Base-by-base conservation (phyloP, 345 rosid genomes). In the Citrus sp. region DNA sequence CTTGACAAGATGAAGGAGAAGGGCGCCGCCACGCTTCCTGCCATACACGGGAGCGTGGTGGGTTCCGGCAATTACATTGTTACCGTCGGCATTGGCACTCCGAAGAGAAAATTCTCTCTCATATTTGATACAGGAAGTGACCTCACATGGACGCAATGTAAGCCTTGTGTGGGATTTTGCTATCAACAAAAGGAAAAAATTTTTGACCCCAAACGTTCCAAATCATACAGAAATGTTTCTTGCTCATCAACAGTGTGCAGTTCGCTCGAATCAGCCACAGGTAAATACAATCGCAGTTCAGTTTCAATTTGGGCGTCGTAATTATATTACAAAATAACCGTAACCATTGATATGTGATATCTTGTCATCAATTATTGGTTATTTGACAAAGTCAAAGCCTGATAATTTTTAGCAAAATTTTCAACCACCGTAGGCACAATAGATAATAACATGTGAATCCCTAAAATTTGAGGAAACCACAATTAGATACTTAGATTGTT, bases 71-170 rank as follows among this genome's bases (percentile, higher is more conserved):
- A 89, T 79, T 92, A 78, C 74, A 37, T 92, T 5, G 93, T 89
- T 0, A 83, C 87, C 0, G 89, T 92, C 58, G 93, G 92, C 46
- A 62, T 92, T 18, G 97, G 94, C 49, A 82, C 87, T 13, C 97
- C 97, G 1, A 88, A 87, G 37, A 79, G 78, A 46, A 86, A 86
- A 0, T 35, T 86, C 0, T 78, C 91, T 21, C 86, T 92, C 59
- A 79, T 87, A 38, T 91, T 89, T 27, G 97, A 90, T 75, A 91
- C 94, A 0, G 97, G 94, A 9, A 90, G 97, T 40, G 94, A 89
- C 76, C 74, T 91, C 68, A 89, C 97, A 0, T 91, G 97, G 94
- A 89, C 90, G 4, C 92, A 89, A 5, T 90, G 94, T 28, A 38
- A 86, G 49, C 92, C 93, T 8, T 92, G 96, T 38, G 86, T 59